phyloP scores from a whole-genome alignment of 177 flowering plant species.

The Vitis hybrid region DNA sequence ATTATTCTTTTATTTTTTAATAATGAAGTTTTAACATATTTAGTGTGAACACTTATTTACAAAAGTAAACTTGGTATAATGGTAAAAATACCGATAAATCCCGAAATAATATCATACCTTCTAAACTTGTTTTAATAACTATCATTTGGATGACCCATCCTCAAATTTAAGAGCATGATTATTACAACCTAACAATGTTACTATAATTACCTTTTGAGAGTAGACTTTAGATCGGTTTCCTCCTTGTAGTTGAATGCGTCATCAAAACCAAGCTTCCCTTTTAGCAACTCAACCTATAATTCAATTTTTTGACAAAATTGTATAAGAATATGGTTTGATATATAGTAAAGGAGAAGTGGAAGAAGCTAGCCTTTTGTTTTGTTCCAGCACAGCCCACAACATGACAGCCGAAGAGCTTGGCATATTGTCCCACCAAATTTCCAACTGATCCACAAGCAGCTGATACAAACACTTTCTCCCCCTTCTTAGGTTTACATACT shows the following conservation, averaged over 20 bases:
- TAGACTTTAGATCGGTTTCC: conserved; percentile 52
- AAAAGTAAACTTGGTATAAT: too few species aligned
- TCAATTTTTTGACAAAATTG: neutral
- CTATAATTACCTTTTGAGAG: conserved; percentile 49
- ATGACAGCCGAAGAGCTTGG: conserved; percentile 67
- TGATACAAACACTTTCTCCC: conserved; percentile 75
- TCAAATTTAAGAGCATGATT: too few species aligned
- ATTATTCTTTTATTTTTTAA: too few species aligned
- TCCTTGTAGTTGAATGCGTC: conserved; percentile 82
- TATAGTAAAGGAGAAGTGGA: neutral
- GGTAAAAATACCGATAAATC: too few species aligned
- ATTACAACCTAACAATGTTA: too few species aligned
- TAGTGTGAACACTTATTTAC: too few species aligned
- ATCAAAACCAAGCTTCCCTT: conserved; percentile 68
- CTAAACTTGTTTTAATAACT: too few species aligned
- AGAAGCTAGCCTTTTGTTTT: conserved; percentile 48
- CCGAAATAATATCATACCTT: too few species aligned
- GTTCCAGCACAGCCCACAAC: conserved; percentile 76
- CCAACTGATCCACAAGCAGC: conserved; percentile 84
- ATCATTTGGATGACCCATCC: too few species aligned
- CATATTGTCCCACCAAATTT: conserved; percentile 69
- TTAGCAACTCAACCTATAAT: conserved; percentile 57
- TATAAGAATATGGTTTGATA: neutral
- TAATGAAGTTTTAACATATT: too few species aligned
- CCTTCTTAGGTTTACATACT: conserved; percentile 64